A percentile compares a stretch with the other conserved stretches of the same genome.
phyloP scores from a whole-genome alignment of 108 stramenopile genomes.

The Chaetoceros muelleri region DNA sequence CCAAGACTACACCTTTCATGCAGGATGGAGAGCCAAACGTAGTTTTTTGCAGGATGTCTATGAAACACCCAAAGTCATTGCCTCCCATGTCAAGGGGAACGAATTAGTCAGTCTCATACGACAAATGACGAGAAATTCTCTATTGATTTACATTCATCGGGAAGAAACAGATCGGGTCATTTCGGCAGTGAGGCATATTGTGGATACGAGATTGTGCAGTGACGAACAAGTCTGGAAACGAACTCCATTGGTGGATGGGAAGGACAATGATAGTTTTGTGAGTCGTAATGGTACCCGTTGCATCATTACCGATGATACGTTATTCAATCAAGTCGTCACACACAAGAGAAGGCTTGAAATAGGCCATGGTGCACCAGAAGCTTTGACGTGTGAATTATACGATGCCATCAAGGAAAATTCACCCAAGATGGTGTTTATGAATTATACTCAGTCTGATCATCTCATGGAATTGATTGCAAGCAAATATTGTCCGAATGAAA shows the following conservation, averaged over 20 bases:
- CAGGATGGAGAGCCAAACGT: background rate
- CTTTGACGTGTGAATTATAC: constrained; percentile 21
- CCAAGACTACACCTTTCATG: background rate
- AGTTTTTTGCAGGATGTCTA: background rate
- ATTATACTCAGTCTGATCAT: constrained; percentile 15
- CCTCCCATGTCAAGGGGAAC: background rate
- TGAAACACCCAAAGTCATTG: background rate
- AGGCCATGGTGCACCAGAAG: background rate
- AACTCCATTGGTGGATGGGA: no score
- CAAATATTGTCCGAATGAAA: constrained; percentile 16
- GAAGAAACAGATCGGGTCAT: constrained; percentile 20
- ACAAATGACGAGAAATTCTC: background rate
- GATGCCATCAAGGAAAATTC: constrained; percentile 15
- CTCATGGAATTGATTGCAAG: constrained; percentile 14
- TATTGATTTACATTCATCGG: constrained; percentile 23
- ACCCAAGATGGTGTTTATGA: constrained; percentile 26
- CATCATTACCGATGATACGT: constrained; percentile 10
- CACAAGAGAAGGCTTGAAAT: constrained; percentile 7
- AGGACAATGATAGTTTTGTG: constrained; percentile 6
- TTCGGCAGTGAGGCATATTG: constrained; percentile 17
- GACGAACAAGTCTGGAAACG: background rate
- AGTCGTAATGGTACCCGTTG: constrained; percentile 8
- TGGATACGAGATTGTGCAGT: constrained; percentile 7
- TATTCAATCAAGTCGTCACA: constrained; percentile 10
- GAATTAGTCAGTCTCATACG: background rate